A percentile compares a stretch with the other conserved stretches of the same genome.
phyloP scores from a whole-genome alignment of 805 yeast genomes.

The Pichia scutulata region DNA sequence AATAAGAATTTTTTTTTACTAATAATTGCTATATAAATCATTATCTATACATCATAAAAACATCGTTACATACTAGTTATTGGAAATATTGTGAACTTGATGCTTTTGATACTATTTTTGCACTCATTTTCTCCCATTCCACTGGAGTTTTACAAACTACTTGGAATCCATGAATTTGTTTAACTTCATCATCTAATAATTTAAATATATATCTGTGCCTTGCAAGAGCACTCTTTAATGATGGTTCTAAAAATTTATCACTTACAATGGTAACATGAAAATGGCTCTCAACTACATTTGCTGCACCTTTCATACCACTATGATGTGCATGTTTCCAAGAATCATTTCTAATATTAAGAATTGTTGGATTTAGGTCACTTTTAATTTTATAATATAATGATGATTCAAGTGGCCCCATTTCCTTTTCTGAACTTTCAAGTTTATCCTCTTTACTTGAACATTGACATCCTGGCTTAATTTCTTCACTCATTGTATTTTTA shows the following conservation, averaged over 20 bases:
- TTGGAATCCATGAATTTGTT: constrained; percentile 79
- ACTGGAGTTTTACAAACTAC: constrained; percentile 69
- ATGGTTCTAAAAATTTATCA: constrained; percentile 44
- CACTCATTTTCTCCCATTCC: constrained; percentile 33
- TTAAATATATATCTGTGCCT: constrained; percentile 74
- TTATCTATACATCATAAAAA: neutral
- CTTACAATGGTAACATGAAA: constrained; percentile 70
- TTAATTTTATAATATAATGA: constrained; percentile 39
- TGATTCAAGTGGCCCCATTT: constrained; percentile 38
- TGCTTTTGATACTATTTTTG: neutral
- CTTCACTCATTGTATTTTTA: neutral
- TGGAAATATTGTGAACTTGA: constrained; percentile 2
- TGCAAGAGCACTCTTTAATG: constrained; percentile 43
- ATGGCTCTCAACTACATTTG: constrained; percentile 72
- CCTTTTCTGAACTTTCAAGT: constrained; percentile 18
- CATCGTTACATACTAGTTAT: neutral
- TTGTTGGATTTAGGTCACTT: constrained; percentile 35
- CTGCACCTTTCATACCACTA: constrained; percentile 67
- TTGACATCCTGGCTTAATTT: constrained; percentile 8
- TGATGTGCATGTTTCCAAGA: constrained; percentile 86
- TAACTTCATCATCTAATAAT: constrained; percentile 64
- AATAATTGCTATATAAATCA: neutral
- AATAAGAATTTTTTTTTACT: neutral
- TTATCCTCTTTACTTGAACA: constrained; percentile 8
- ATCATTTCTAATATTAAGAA: constrained; percentile 60